phyloP scores from a whole-genome alignment of 1,284 basidiomycete genomes.

The Heterobasidion occidentale region DNA sequence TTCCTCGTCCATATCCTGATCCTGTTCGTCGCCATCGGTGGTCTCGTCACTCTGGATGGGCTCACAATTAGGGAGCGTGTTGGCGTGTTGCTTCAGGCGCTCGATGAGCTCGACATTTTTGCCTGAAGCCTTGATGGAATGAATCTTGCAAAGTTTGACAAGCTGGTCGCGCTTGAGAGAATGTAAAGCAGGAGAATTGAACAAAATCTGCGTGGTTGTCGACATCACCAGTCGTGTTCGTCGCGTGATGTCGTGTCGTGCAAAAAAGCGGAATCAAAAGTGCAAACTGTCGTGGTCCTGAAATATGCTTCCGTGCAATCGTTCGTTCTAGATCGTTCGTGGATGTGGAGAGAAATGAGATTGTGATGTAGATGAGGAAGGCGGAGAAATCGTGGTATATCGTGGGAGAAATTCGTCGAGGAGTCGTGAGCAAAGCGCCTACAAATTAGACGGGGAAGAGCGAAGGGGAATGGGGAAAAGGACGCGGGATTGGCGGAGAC shows the following conservation, averaged over 20 bases:
- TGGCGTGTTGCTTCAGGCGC: constrained; percentile 56
- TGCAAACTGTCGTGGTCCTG: background rate
- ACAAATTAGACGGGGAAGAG: too few species aligned
- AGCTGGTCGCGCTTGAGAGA: constrained; percentile 76
- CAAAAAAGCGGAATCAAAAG: background rate
- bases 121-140: constrained; percentile 67
- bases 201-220: constrained; percentile 64
- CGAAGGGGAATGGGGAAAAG: too few species aligned
- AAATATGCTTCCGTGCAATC: background rate
- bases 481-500: too few species aligned
- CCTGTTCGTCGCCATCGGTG: constrained; percentile 13
- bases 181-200: constrained; percentile 72
- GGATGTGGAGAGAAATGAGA: background rate
- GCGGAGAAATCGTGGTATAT: background rate
- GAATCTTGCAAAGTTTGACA: constrained; percentile 72
- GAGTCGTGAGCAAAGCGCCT: too few species aligned
- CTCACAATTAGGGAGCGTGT: constrained; percentile 42
- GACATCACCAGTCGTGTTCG: constrained; percentile 30
- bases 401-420: too few species aligned
- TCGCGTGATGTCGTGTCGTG: background rate
- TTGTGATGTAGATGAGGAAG: background rate
- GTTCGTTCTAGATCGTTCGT: background rate
- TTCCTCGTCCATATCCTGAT: constrained; percentile 7
- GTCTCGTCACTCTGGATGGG: constrained; percentile 40
- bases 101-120: constrained; percentile 69